phyloP scores from a whole-genome alignment of 1,139 yeast genomes.

The Candida neerlandica region DNA sequence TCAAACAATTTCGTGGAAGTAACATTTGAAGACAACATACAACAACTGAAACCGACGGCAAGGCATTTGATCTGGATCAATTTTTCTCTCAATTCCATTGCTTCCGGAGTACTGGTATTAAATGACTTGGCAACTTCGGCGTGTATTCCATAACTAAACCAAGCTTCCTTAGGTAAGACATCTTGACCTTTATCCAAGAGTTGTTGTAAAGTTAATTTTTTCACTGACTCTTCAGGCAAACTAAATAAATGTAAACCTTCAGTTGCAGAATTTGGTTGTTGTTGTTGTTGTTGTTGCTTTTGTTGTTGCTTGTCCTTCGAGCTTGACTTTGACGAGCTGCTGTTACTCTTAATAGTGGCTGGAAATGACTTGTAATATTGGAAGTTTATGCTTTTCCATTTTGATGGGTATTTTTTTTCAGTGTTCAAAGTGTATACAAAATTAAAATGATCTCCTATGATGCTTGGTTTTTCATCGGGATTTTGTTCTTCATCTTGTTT shows the following conservation, averaged over 20 bases:
- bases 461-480: conserved; percentile 22
- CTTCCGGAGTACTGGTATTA: conserved; percentile 55
- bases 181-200: conserved; percentile 63
- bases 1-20: conserved; percentile 70
- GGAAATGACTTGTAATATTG: conserved; percentile 48
- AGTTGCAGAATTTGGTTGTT: conserved; percentile 13
- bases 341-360: conserved; percentile 5
- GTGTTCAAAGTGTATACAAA: conserved; percentile 55
- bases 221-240: conserved; percentile 51
- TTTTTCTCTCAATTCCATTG: conserved; percentile 56
- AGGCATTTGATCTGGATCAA: conserved; percentile 66
- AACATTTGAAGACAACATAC: conserved; percentile 54
- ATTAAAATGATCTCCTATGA: conserved; percentile 53
- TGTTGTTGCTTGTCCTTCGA: conserved; percentile 7
- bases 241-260: conserved; percentile 52
- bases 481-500: conserved; percentile 20
- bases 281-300: not conserved
- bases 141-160: conserved; percentile 65
- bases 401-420: conserved; percentile 50
- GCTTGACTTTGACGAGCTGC: not conserved
- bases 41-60: conserved; percentile 59
- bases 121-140: conserved; percentile 76
- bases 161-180: conserved; percentile 60
- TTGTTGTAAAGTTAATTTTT: conserved; percentile 58
- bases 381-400: conserved; percentile 60